Conservation (phyloP, 148 eudicot species). For the Rhododendron kiyosumense region DNA sequence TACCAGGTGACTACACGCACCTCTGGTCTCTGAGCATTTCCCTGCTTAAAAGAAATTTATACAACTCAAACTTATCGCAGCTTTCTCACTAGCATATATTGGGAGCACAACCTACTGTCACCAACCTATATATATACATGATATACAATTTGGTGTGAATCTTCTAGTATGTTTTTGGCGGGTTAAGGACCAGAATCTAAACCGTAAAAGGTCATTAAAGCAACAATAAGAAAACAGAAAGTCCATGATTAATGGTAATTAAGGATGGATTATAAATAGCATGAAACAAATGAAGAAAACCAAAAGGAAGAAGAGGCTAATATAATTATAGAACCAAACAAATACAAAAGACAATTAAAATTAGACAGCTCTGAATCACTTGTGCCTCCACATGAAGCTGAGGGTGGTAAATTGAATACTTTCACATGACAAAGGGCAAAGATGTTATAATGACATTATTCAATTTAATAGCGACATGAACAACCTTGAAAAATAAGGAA, state of each 20-base stretch:
- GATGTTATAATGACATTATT: conserved; percentile 1
- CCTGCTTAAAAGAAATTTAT: conserved; percentile 37
- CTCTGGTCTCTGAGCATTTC: conserved; percentile 97
- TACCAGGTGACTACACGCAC: conserved; percentile 95
- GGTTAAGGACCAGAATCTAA: neutral
- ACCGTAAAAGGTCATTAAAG: neutral
- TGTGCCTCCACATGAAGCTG: neutral
- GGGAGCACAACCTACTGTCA: neutral
- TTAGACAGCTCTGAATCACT: conserved; percentile 3
- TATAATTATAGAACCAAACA: neutral
- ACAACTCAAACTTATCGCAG: neutral
- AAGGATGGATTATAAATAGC: neutral
- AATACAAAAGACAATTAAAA: neutral
- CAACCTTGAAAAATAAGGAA: neutral
- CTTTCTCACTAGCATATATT: conserved; percentile 2
- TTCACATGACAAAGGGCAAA: neutral
- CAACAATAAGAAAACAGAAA: neutral
- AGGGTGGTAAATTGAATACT: neutral
- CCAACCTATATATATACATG: neutral
- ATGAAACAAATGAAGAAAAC: neutral
- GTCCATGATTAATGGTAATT: neutral
- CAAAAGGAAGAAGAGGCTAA: neutral
- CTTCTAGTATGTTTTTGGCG: neutral
- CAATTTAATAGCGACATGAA: neutral
- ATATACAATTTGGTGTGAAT: neutral